Conservation (phyloP, 768 basidiomycete species). For the Lactarius pseudohatsudake region DNA sequence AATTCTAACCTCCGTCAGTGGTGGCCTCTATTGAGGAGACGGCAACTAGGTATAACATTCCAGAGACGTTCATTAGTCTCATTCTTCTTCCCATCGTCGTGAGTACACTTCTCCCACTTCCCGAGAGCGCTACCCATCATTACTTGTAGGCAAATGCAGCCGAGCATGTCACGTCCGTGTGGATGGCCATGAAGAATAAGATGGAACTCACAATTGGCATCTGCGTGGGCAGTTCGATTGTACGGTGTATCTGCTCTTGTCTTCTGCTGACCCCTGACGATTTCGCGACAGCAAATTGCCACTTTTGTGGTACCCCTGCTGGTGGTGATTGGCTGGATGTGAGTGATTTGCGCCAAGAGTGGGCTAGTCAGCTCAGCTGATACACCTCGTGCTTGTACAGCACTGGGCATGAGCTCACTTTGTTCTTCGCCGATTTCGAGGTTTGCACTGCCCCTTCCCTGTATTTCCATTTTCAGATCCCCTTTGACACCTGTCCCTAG, state of each 20-base stretch:
- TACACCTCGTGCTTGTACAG: constrained; percentile 37
- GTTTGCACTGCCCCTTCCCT: constrained; percentile 37
- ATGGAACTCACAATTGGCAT: constrained; percentile 77
- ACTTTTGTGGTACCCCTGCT: constrained; percentile 84
- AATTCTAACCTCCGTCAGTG: constrained; percentile 43
- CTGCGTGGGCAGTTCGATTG: constrained; percentile 80
- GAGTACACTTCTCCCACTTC: constrained; percentile 32
- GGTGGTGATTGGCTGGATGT: constrained; percentile 88
- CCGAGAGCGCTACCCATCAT: background rate
- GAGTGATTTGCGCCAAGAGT: constrained; percentile 37
- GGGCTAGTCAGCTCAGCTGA: constrained; percentile 19
- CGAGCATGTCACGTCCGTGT: constrained; percentile 82
- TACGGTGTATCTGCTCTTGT: constrained; percentile 37
- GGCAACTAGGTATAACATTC: constrained; percentile 74
- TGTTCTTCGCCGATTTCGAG: constrained; percentile 88
- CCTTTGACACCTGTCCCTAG: constrained; percentile 36
- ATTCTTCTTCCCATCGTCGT: constrained; percentile 88
- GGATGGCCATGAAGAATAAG: constrained; percentile 83
- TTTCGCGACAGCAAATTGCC: constrained; percentile 66
- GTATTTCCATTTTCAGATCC: background rate
- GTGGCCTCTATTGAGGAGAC: constrained; percentile 93
- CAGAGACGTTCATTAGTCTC: constrained; percentile 82
- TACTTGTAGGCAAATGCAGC: constrained; percentile 67
- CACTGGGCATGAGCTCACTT: constrained; percentile 66
- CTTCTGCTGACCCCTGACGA: background rate